Evolutionary conservation across 805 yeast species (phyloP).

Genomic region (Clavispora vitiphila): DNA sequence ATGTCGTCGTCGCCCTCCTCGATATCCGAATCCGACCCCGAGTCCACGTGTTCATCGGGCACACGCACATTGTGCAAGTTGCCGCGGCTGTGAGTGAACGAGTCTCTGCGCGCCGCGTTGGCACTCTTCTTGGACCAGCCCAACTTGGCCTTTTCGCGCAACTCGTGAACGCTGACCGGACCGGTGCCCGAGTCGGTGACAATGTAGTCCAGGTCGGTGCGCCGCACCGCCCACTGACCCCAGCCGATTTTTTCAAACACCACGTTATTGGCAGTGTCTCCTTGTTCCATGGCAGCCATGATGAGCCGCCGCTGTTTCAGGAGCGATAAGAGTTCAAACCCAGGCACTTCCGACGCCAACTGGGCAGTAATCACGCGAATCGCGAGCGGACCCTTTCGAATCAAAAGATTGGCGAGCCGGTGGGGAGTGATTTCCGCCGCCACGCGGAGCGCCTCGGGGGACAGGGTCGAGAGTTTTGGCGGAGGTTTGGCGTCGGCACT

Average conservation of each 20-base stretch:
- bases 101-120: slow-evolving; percentile 39
- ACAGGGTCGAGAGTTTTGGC: slow-evolving; percentile 56
- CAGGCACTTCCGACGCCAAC: slow-evolving; percentile 65
- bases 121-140: slow-evolving; percentile 38
- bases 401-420: slow-evolving; percentile 62
- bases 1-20: slow-evolving; percentile 28
- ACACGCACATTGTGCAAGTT: slow-evolving; percentile 44
- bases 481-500: neutral
- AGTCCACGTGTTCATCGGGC: slow-evolving; percentile 30
- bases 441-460: slow-evolving; percentile 84
- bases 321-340: slow-evolving; percentile 73
- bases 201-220: slow-evolving; percentile 41
- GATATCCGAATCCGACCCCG: slow-evolving; percentile 26
- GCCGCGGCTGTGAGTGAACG: slow-evolving; percentile 42
- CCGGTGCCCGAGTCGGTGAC: slow-evolving; percentile 36
- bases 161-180: slow-evolving; percentile 28
- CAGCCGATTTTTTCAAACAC: slow-evolving; percentile 92
- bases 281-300: slow-evolving; percentile 81
- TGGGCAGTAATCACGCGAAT: slow-evolving; percentile 85
- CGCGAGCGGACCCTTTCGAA: slow-evolving; percentile 80
- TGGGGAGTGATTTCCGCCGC: slow-evolving; percentile 82
- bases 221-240: slow-evolving; percentile 94
- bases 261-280: slow-evolving; percentile 54
- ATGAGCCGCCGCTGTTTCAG: slow-evolving; percentile 88
- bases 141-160: slow-evolving; percentile 30